Conservation (phyloP, 805 yeast genomes). For the Kregervanrija fluxuum region DNA sequence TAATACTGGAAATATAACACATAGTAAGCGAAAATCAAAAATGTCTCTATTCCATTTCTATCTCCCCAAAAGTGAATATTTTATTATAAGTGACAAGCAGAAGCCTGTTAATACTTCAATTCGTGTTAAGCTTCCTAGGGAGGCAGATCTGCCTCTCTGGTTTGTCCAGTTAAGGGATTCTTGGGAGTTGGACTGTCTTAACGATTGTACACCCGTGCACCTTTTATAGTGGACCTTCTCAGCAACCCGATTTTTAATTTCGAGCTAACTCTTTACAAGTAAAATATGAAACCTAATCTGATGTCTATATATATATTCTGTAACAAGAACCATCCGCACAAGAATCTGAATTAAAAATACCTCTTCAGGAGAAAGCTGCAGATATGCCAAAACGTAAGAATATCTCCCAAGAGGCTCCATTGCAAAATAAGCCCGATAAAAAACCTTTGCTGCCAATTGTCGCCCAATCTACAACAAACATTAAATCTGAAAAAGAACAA, state of each 20-base stretch:
- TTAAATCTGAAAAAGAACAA: too few relatives aligned
- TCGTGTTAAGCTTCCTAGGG: conserved; percentile 51
- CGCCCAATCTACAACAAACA: too few relatives aligned
- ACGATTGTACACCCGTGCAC: not conserved
- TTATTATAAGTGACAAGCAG: conserved; percentile 23
- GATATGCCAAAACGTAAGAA: too few relatives aligned
- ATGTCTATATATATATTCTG: too few relatives aligned
- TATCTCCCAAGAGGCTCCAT: too few relatives aligned
- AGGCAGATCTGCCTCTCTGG: conserved; percentile 67
- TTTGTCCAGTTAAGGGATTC: conserved; percentile 52
- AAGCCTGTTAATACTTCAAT: conserved; percentile 31
- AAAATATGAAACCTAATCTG: too few relatives aligned
- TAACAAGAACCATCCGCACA: too few relatives aligned
- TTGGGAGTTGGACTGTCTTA: conserved; percentile 45
- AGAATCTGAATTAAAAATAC: too few relatives aligned
- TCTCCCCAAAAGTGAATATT: conserved; percentile 25
- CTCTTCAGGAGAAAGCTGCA: too few relatives aligned
- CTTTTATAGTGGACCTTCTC: not conserved
- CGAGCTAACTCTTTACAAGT: too few relatives aligned
- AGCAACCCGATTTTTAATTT: not conserved
- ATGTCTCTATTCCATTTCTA: conserved; percentile 34
- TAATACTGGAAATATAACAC: not conserved
- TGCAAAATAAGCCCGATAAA: too few relatives aligned
- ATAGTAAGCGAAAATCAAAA: conserved; percentile 11
- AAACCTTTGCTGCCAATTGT: too few relatives aligned